Base-by-base conservation (phyloP, 495 filamentous ascomycete genomes). In the Chaetomium fimeti region DNA sequence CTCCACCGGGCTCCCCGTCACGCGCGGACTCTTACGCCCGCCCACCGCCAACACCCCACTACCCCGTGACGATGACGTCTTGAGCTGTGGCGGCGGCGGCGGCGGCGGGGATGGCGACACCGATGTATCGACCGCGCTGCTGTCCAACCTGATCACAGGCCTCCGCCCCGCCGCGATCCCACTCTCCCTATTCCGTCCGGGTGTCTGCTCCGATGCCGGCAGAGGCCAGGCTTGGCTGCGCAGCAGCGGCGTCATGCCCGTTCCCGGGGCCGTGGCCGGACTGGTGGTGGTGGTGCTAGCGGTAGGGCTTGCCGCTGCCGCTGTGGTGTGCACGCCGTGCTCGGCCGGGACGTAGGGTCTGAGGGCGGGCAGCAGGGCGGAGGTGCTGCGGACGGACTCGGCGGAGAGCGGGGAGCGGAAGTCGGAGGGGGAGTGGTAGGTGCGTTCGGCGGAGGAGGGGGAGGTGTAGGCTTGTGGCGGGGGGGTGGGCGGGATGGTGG, bases 301-400 rank as follows among this genome's bases (percentile, higher is more conserved):
- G 1, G 38, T 27, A 8, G 57, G 25, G 57, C 25, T 47, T 25
- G 25, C 16, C 2, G 27, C 24, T 36, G 57, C 24, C 24, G 40
- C 16, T 28, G 40, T 20, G 78, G 74, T 24, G 32, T 58, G 54
- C n/a, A 75, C 60, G 24, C 71, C 72, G 65, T 79, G 74, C 36
- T 79, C 78, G n/a, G 76, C 69, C 2, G 77, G 78, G 16, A 75
- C 71, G 57, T 81, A 81, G 5, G 72, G 71, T 3, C 68, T 69
- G 52, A 78, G 63, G 3, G 72, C 68, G 1, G 75, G 68, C 11
- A 79, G 71, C 8, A 79, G 70, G 12, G 73, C 66, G 3, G 75
- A 73, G 20, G 75, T 76, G 64, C 71, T 74, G 55, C 52, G 71
- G 65, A 59, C 69, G 47, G 64, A 75, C 58, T 55, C 72, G 70